Evolutionary conservation across 2,329 filamentous ascomycete species (phyloP).

Genomic region (Grosmannia penicillata): DNA sequence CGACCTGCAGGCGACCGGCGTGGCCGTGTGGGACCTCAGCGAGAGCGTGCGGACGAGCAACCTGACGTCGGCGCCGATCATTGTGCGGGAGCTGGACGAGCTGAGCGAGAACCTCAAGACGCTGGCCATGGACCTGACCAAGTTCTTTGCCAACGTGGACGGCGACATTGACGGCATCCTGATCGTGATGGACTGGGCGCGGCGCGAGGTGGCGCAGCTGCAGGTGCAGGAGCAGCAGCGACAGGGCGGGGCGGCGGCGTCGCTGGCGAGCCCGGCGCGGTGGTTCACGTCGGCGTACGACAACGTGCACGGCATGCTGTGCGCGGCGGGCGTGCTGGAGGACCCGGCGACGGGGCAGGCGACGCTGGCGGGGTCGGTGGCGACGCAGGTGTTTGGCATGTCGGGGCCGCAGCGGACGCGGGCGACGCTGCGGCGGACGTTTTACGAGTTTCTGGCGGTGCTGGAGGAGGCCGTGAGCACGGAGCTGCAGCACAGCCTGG

Average conservation of each 20-base stretch:
- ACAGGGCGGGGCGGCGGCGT: no score
- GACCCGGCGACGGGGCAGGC: slow-evolving; percentile 36
- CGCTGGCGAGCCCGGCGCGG: slow-evolving; percentile 38
- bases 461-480: slow-evolving; percentile 80
- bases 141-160: slow-evolving; percentile 87
- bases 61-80: slow-evolving; percentile 77
- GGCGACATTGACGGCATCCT: slow-evolving; percentile 86
- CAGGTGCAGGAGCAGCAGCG: slow-evolving; percentile 28
- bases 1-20: slow-evolving; percentile 77
- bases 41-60: slow-evolving; percentile 82
- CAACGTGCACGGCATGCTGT: slow-evolving; percentile 69
- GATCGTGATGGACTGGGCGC: slow-evolving; percentile 92
- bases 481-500: slow-evolving; percentile 66
- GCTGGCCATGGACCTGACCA: slow-evolving; percentile 71
- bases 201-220: slow-evolving; percentile 63
- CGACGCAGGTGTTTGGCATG: slow-evolving; percentile 63
- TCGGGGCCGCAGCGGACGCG: slow-evolving; percentile 70
- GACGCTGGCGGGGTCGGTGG: slow-evolving; percentile 52
- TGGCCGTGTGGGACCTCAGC: slow-evolving; percentile 87
- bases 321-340: slow-evolving; percentile 45
- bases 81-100: slow-evolving; percentile 73
- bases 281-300: slow-evolving; percentile 64
- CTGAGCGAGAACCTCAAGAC: slow-evolving; percentile 75
- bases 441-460: slow-evolving; percentile 72
- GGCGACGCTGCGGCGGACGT: slow-evolving; percentile 69